phyloP scores from a whole-genome alignment of 805 yeast species.

The Pichia deserticola region DNA sequence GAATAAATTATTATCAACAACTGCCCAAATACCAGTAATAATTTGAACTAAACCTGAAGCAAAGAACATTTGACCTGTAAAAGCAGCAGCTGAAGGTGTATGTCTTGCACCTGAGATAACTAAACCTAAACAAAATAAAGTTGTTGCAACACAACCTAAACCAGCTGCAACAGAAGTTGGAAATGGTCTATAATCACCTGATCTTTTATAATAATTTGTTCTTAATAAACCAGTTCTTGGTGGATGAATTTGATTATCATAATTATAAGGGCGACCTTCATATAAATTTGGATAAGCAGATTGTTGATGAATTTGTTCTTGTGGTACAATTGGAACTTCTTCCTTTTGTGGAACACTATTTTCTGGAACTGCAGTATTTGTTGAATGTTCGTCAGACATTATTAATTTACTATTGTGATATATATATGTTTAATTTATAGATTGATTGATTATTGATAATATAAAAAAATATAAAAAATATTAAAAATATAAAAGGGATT shows the following conservation, averaged over 20 bases:
- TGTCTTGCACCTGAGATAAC: slow-evolving; percentile 37
- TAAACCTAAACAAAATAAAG: slow-evolving; percentile 43
- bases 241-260: slow-evolving; percentile 26
- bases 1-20: slow-evolving; percentile 39
- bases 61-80: slow-evolving; percentile 37
- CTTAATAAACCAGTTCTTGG: slow-evolving; percentile 35
- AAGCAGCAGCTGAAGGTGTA: slow-evolving; percentile 35
- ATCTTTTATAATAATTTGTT: slow-evolving; percentile 37
- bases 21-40: slow-evolving; percentile 45
- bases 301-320: slow-evolving; percentile 2
- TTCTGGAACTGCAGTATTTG: slow-evolving; percentile 21
- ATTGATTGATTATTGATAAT: neutral
- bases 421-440: no score
- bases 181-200: slow-evolving; percentile 34
- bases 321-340: slow-evolving; percentile 6
- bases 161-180: slow-evolving; percentile 48
- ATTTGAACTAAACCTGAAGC: slow-evolving; percentile 43
- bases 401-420: no score
- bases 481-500: no score
- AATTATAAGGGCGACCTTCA: slow-evolving; percentile 11
- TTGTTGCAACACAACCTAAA: slow-evolving; percentile 35
- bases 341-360: slow-evolving; percentile 13
- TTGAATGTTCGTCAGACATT: slow-evolving; percentile 21
- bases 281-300: slow-evolving; percentile 4
- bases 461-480: no score